A percentile compares a stretch with the other conserved stretches of the same genome.
Evolutionary conservation across 1,284 basidiomycete genomes (phyloP).

Genomic region (Moniliella sp.): DNA sequence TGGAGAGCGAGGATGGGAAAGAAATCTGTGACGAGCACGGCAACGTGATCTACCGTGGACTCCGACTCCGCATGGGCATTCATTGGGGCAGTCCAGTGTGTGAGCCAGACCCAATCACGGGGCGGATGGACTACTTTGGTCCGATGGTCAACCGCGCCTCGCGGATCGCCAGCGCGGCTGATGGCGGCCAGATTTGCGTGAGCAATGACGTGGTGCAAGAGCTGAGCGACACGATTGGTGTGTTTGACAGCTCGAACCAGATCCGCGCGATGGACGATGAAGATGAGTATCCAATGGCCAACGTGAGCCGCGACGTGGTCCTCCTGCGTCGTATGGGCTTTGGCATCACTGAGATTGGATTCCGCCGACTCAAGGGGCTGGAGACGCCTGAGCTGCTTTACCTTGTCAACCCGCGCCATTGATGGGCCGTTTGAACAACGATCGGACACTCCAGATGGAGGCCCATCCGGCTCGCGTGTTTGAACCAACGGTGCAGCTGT

Average conservation of each 20-base stretch:
- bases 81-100: conserved; percentile 79
- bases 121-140: conserved; percentile 60
- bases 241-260: conserved; percentile 9
- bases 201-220: conserved; percentile 51
- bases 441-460: conserved; percentile 35
- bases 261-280: conserved; percentile 13
- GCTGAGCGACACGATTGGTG: conserved; percentile 16
- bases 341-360: conserved; percentile 56
- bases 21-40: conserved; percentile 52
- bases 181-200: conserved; percentile 84
- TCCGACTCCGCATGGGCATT: conserved; percentile 91
- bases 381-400: conserved; percentile 57
- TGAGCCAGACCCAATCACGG: conserved; percentile 76
- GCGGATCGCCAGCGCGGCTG: conserved; percentile 59
- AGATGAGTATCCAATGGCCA: conserved; percentile 28
- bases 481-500: conserved; percentile 42
- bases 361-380: conserved; percentile 76
- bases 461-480: conserved; percentile 29
- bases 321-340: conserved; percentile 56
- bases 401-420: conserved; percentile 59
- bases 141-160: conserved; percentile 44
- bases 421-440: conserved; percentile 48
- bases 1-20: conserved; percentile 77
- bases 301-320: conserved; percentile 40
- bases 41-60: conserved; percentile 57